Evolutionary conservation across 768 basidiomycete genomes (phyloP), one percentile per base, ranked within the genome.

Genomic region (Rhodotorula diobovata): DNA sequence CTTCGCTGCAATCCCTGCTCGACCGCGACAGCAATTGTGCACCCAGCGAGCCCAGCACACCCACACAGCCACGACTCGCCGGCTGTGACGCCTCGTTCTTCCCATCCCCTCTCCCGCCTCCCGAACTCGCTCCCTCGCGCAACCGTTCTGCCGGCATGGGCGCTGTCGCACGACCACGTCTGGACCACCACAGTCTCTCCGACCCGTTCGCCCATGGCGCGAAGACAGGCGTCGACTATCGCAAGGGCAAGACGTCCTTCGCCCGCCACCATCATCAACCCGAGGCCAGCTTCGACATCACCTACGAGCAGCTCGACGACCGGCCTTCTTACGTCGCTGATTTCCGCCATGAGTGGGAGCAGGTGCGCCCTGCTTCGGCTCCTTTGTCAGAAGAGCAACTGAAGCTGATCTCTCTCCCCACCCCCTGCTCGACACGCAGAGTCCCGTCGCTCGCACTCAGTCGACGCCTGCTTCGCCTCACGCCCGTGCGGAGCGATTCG

Each of bases 401-500:
- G 53, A 61, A 16, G 35, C 34, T 55, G 54, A 68, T 20, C 30
- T 6, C 23, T 25, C n/a, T 23, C 37, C 41, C 41, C 41, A 7
- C 41, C 18, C 28, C 35, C 14, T 45, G 28, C 41, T 2, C 54
- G 20, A 18, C 37, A 9, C 30, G 46, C 64, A 71, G 70, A 71
- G 63, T 51, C 61, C 65, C 56, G 45, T 67, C 51, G 37, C 70
- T 53, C 70, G 65, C 54, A 58, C 32, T 35, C 57, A 66, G 43
- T 35, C 48, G n/a, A 45, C 60, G 5, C 63, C 50, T 48, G 56
- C 50, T 39, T 35, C 55, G 6, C 34, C 4, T 2, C 25, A 32
- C 55, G 55, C 50, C 54, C 25, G 51, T n/a, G 34, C 58, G 32
- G 37, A n/a, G 30, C 68, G 68, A 15, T 11, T 60, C 55, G 72